Evolutionary conservation across 768 basidiomycete genomes (phyloP).

Genomic region (Lactarius tabidus): DNA sequence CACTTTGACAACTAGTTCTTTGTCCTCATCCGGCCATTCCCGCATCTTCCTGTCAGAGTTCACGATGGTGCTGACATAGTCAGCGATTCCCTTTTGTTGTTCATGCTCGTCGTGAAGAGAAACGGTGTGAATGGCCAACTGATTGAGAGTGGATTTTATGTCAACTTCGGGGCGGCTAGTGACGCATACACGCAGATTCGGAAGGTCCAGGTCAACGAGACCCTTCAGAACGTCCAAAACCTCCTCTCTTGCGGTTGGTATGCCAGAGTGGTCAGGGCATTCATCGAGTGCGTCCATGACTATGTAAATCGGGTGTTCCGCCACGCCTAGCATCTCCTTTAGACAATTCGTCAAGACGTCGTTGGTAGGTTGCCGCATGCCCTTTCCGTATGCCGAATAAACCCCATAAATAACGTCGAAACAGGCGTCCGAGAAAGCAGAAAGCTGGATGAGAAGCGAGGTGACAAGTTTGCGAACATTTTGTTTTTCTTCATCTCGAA

Average conservation of each 20-base stretch:
- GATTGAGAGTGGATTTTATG: neutral
- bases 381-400: neutral
- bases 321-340: neutral
- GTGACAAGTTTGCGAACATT: neutral
- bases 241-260: neutral
- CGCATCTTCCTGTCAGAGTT: conserved; percentile 1
- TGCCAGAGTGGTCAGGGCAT: no score
- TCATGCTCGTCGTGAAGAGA: neutral
- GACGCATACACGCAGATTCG: neutral
- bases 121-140: neutral
- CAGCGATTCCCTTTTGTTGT: neutral
- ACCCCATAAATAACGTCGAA: neutral
- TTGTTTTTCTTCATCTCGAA: neutral
- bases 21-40: neutral
- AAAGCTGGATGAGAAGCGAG: neutral
- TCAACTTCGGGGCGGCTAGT: conserved; percentile 1
- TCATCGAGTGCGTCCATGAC: no score
- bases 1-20: neutral
- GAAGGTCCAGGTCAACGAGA: neutral
- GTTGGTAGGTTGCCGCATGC: neutral
- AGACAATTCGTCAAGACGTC: neutral
- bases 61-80: neutral
- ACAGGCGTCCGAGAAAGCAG: neutral
- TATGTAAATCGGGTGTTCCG: neutral
- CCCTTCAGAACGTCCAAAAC: neutral